Conservation (phyloP, 2,329 filamentous ascomycete species). For the Graphium sp. region DNA sequence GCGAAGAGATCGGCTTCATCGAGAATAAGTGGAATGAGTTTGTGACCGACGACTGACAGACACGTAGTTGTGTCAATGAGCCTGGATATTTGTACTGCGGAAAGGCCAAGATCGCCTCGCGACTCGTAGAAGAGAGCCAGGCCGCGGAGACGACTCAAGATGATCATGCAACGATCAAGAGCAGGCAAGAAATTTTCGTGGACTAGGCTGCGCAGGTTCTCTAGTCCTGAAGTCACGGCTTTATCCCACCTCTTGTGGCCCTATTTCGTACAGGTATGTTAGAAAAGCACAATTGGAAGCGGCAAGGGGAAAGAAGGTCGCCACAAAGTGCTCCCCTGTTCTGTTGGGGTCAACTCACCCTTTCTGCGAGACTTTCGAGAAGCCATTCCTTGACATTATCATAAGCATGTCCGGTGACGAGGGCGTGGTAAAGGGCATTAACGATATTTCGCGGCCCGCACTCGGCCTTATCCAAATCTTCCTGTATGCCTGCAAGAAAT, state of each 20-base stretch:
- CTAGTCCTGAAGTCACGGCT: conserved; percentile 60
- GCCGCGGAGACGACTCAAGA: conserved; percentile 68
- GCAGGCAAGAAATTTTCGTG: conserved; percentile 84
- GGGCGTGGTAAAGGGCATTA: conserved; percentile 65
- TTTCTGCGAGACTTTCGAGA: conserved; percentile 63
- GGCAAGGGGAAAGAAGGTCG: background rate
- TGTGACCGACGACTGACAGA: conserved; percentile 60
- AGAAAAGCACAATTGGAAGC: background rate
- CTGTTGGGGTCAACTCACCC: conserved; percentile 31
- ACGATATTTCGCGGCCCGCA: conserved; percentile 46
- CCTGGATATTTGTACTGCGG: conserved; percentile 42
- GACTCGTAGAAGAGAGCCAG: conserved; percentile 65
- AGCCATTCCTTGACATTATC: conserved; percentile 72
- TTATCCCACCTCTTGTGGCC: conserved; percentile 95
- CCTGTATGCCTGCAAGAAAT: conserved; percentile 65
- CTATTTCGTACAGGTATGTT: conserved; percentile 20
- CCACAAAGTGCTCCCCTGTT: too few species aligned
- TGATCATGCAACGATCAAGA: conserved; percentile 64
- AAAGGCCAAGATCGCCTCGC: conserved; percentile 49
- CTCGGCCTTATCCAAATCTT: conserved; percentile 47
- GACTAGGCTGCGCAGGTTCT: conserved; percentile 57
- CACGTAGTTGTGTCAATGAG: conserved; percentile 57
- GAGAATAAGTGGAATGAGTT: conserved; percentile 51
- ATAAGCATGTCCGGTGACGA: conserved; percentile 67
- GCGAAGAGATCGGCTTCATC: conserved; percentile 65